Conservation (phyloP, 176 grass and related monocot species). For the Juncus inflexus region DNA sequence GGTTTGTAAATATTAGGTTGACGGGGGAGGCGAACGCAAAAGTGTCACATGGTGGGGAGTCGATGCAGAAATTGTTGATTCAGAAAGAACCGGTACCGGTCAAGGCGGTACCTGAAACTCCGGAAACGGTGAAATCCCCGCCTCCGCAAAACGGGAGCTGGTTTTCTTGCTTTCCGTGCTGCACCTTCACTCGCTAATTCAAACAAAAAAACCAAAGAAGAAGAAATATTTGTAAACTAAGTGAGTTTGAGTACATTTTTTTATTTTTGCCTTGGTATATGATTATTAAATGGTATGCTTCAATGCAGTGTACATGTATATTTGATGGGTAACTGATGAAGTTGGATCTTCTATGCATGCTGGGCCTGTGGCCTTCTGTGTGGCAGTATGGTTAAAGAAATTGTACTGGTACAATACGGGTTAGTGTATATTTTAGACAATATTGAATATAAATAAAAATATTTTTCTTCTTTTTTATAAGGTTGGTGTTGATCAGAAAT, state of each 20-base stretch:
- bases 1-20: conserved; percentile 1
- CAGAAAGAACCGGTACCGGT: not conserved
- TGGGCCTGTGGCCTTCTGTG: not conserved
- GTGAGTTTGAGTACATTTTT: not conserved
- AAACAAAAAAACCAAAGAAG: not conserved
- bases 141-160: conserved; percentile 7
- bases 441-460: too few relatives aligned
- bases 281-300: too few relatives aligned
- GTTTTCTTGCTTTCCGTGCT: conserved; percentile 20
- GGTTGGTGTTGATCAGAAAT: too few relatives aligned
- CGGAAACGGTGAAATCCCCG: conserved; percentile 7
- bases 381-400: not conserved
- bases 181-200: conserved; percentile 18
- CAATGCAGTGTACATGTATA: too few relatives aligned
- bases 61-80: conserved; percentile 14
- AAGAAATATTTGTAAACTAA: not conserved
- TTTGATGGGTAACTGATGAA: not conserved
- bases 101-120: conserved; percentile 14
- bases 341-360: conserved; percentile 1
- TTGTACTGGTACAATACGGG: too few relatives aligned
- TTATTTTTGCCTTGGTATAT: not conserved
- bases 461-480: too few relatives aligned
- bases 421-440: too few relatives aligned
- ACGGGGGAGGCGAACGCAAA: not conserved
- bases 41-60: conserved; percentile 4